A percentile compares a stretch with the other conserved stretches of the same genome.
phyloP scores from a whole-genome alignment of 805 yeast species.

The Myxozyma monticola region DNA sequence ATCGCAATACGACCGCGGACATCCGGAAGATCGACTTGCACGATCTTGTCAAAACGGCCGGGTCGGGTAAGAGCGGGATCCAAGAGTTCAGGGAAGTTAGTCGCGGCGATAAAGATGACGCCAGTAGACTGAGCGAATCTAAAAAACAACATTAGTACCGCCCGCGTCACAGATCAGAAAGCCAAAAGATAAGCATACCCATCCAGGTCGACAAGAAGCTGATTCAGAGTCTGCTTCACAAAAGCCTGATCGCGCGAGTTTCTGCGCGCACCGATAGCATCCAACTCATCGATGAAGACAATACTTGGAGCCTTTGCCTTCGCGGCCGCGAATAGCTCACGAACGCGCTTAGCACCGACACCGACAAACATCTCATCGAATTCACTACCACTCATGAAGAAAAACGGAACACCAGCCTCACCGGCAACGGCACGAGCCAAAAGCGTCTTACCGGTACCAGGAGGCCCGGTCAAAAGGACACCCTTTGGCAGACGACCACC shows the following conservation, averaged over 20 bases:
- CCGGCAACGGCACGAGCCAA: constrained; percentile 98
- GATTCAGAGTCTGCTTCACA: constrained; percentile 96
- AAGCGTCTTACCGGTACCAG: constrained; percentile 97
- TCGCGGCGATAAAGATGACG: constrained; percentile 94
- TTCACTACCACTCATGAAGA: constrained; percentile 97
- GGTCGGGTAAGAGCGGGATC: constrained; percentile 98
- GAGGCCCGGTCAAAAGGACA: constrained; percentile 94
- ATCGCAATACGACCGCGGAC: constrained; percentile 96
- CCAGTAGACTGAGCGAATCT: constrained; percentile 79
- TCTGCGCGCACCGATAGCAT: constrained; percentile 97
- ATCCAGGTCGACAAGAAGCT: constrained; percentile 90
- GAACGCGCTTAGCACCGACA: constrained; percentile 96
- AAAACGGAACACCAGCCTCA: constrained; percentile 98
- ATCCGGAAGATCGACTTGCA: constrained; percentile 93
- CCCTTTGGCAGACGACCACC: constrained; percentile 99
- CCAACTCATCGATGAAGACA: constrained; percentile 94
- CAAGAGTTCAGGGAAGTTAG: constrained; percentile 94
- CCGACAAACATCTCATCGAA: constrained; percentile 98
- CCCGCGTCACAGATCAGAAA: too few species aligned
- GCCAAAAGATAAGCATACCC: constrained; percentile 46
- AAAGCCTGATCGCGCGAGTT: constrained; percentile 98
- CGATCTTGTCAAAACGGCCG: constrained; percentile 95
- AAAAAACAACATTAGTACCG: constrained; percentile 37
- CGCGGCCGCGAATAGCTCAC: constrained; percentile 92
- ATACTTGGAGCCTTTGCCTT: constrained; percentile 95